A percentile compares a stretch with the other conserved stretches of the same genome.
Evolutionary conservation across 75 land plant species (phyloP).

Genomic region (Picea sitchensis): DNA sequence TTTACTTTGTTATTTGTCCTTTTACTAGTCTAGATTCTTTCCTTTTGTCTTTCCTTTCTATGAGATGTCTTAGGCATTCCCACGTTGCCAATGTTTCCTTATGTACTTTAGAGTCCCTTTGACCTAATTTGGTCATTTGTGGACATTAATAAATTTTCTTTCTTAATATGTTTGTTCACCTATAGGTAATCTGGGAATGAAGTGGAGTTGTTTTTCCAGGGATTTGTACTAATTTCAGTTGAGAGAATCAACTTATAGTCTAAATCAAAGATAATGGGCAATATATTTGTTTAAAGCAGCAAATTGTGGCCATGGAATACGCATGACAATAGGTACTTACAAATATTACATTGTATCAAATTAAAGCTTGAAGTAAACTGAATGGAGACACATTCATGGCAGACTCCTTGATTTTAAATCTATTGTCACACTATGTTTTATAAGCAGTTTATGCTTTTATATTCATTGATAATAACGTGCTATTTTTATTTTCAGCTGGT

Average conservation of each 20-base stretch:
- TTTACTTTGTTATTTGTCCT: too few relatives aligned
- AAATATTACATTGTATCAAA: too few relatives aligned
- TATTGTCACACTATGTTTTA: not conserved
- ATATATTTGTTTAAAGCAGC: not conserved
- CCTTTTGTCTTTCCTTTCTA: too few relatives aligned
- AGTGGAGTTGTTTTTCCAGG: not conserved
- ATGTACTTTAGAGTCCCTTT: too few relatives aligned
- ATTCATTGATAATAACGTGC: not conserved
- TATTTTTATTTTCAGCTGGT: constrained; percentile 55
- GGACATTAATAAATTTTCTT: too few relatives aligned
- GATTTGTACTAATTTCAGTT: not conserved
- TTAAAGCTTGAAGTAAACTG: not conserved
- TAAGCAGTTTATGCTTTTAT: not conserved
- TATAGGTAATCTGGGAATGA: not conserved
- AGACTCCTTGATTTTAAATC: not conserved
- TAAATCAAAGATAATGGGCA: not conserved
- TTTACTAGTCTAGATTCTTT: too few relatives aligned
- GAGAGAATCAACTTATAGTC: not conserved
- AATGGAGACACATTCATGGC: not conserved
- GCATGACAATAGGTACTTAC: too few relatives aligned
- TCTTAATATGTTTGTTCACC: too few relatives aligned
- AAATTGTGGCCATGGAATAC: not conserved
- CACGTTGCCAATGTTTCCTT: too few relatives aligned
- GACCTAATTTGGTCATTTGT: too few relatives aligned
- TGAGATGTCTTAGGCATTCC: too few relatives aligned